phyloP scores from a whole-genome alignment of 257 asterid species.

The Solanum lycopersicoides region DNA sequence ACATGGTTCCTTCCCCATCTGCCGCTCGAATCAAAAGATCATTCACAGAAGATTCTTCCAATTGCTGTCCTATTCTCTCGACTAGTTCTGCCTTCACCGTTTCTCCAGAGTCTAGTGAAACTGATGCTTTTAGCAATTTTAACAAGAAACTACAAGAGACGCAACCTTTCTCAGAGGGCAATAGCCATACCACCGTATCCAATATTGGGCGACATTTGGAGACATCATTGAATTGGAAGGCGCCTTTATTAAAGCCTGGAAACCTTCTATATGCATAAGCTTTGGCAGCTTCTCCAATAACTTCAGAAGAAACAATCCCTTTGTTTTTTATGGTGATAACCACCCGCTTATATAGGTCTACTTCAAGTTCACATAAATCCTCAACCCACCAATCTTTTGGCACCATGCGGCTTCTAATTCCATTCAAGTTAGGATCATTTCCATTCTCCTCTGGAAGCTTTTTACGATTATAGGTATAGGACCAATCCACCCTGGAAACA shows the following conservation, averaged over 20 bases:
- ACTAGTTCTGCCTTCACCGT: constrained; percentile 41
- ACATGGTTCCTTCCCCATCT: constrained; percentile 44
- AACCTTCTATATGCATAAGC: constrained; percentile 62
- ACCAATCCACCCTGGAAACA: constrained; percentile 82
- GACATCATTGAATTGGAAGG: constrained; percentile 35
- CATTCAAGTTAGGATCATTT: constrained; percentile 47
- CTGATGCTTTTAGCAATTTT: constrained; percentile 68
- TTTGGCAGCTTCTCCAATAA: constrained; percentile 83
- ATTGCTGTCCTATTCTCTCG: constrained; percentile 66
- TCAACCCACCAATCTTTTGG: constrained; percentile 99
- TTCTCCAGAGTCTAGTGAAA: constrained; percentile 56
- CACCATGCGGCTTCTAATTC: constrained; percentile 46
- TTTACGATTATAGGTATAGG: constrained; percentile 69
- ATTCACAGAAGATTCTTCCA: constrained; percentile 79
- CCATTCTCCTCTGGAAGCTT: constrained; percentile 71
- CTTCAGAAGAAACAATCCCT: constrained; percentile 46
- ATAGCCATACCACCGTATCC: constrained; percentile 62
- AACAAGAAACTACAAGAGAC: constrained; percentile 82
- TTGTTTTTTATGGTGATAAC: constrained; percentile 39
- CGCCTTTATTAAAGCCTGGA: constrained; percentile 60
- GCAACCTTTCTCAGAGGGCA: constrained; percentile 69
- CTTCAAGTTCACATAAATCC: constrained; percentile 76
- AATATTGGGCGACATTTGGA: constrained; percentile 40
- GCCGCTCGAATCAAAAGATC: constrained; percentile 59
- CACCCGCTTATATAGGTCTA: constrained; percentile 61